A percentile compares a stretch with the other conserved stretches of the same genome.
Evolutionary conservation across 2,329 filamentous ascomycete genomes (phyloP).

Genomic region (Xylaria sp.): DNA sequence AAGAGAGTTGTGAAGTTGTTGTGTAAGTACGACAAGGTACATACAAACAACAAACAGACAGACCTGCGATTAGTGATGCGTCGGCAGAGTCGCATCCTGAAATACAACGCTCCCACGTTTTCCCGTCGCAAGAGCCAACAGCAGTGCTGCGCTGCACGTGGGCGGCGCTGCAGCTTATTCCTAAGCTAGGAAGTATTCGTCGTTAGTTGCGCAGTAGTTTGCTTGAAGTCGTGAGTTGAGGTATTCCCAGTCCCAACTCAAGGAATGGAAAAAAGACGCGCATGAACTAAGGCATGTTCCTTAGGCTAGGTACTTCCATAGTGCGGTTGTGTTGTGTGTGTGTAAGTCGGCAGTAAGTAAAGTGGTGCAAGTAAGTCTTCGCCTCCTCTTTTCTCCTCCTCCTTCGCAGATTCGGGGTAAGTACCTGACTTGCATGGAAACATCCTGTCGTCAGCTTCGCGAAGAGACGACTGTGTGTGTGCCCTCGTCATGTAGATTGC

Average conservation of each 20-base stretch:
- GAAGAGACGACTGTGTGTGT: too few relatives aligned
- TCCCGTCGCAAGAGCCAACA: slow-evolving; percentile 3
- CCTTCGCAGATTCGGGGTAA: too few relatives aligned
- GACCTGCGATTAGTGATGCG: too few relatives aligned
- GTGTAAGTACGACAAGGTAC: background rate
- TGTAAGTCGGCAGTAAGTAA: background rate
- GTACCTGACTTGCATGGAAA: too few relatives aligned
- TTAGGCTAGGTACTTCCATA: background rate
- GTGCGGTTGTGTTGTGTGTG: background rate
- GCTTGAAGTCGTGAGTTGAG: too few relatives aligned
- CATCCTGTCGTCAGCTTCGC: too few relatives aligned
- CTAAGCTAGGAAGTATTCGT: slow-evolving; percentile 4
- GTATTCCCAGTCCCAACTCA: too few relatives aligned
- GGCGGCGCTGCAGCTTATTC: slow-evolving; percentile 13
- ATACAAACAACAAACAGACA: background rate
- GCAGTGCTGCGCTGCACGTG: slow-evolving; percentile 10
- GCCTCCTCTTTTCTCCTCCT: too few relatives aligned
- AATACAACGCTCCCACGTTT: slow-evolving; percentile 20
- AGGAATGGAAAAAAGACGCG: slow-evolving; percentile 1
- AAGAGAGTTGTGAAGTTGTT: background rate
- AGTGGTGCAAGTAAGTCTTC: background rate
- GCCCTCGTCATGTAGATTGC: too few relatives aligned
- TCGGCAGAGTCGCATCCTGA: slow-evolving; percentile 11
- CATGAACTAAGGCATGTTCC: background rate
- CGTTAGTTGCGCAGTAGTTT: slow-evolving; percentile 1